Evolutionary conservation across 805 yeast species (phyloP).

Genomic region (Wickerhamomyces tratensis): DNA sequence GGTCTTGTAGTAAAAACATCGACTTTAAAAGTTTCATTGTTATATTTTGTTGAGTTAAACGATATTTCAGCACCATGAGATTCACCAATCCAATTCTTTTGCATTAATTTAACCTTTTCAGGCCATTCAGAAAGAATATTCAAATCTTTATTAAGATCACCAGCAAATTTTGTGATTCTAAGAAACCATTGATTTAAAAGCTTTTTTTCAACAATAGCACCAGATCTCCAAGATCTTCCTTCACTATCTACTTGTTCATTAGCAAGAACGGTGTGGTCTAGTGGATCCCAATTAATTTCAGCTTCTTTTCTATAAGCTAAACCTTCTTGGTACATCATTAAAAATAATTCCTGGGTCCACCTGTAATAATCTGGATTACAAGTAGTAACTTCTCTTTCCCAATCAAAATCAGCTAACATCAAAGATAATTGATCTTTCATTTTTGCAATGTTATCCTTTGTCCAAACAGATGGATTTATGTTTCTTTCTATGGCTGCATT

Average conservation of each 20-base stretch:
- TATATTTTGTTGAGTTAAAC: constrained; percentile 28
- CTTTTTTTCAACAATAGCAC: constrained; percentile 83
- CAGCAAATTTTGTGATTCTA: constrained; percentile 78
- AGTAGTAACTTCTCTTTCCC: constrained; percentile 87
- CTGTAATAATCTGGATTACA: constrained; percentile 82
- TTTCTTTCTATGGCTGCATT: constrained; percentile 91
- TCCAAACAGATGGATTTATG: constrained; percentile 78
- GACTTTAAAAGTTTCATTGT: constrained; percentile 19
- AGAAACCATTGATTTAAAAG: constrained; percentile 88
- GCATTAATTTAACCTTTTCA: constrained; percentile 80
- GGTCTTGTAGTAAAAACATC: constrained; percentile 79
- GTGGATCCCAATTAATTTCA: constrained; percentile 96
- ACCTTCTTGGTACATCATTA: constrained; percentile 63
- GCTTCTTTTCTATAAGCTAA: constrained; percentile 82
- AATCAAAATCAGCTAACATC: constrained; percentile 84
- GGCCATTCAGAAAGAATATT: constrained; percentile 71
- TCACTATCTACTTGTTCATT: constrained; percentile 91
- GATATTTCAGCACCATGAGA: constrained; percentile 68
- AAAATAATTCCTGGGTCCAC: constrained; percentile 85
- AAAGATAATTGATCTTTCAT: constrained; percentile 77
- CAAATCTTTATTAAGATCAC: constrained; percentile 56
- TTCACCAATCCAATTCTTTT: constrained; percentile 87
- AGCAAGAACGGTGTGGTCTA: constrained; percentile 90
- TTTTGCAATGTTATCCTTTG: constrained; percentile 62
- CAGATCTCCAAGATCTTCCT: constrained; percentile 95